Conservation (phyloP, 208 protist species). For the Vickermania spadyakhi region DNA sequence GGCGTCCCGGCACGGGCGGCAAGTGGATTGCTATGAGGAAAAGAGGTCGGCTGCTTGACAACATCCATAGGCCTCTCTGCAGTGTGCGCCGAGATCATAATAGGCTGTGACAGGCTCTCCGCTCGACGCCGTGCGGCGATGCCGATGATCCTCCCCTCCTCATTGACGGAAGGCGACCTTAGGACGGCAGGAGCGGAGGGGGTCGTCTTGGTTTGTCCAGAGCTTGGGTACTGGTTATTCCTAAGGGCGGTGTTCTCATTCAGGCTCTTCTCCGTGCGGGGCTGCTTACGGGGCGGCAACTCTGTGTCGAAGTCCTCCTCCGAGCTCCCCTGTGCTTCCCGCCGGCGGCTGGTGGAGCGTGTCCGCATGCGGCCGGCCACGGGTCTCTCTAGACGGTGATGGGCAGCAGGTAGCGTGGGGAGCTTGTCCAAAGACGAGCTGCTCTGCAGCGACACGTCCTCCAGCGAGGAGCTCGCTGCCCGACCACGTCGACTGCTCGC, state of each 20-base stretch:
- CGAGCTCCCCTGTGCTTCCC: background rate
- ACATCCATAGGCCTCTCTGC: slow-evolving; percentile 53
- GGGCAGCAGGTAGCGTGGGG: no score
- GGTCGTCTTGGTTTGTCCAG: slow-evolving; percentile 9
- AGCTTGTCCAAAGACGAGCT: no score
- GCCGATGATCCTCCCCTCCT: slow-evolving; percentile 51
- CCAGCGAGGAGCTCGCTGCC: background rate
- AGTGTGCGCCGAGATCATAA: slow-evolving; percentile 57
- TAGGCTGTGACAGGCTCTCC: slow-evolving; percentile 33
- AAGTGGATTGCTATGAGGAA: slow-evolving; percentile 58
- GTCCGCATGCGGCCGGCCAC: slow-evolving; percentile 5
- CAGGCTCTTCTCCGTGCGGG: slow-evolving; percentile 22
- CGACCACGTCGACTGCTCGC: background rate
- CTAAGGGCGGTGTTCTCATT: slow-evolving; percentile 5
- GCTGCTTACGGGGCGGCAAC: background rate
- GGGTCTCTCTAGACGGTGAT: no score
- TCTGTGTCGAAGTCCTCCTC: background rate
- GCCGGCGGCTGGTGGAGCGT: slow-evolving; percentile 1
- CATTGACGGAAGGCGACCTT: no score
- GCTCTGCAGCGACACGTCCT: no score
- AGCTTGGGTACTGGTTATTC: slow-evolving; percentile 4
- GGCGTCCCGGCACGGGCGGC: background rate
- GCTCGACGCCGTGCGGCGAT: slow-evolving; percentile 61
- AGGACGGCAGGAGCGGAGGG: no score
- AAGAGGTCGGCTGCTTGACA: slow-evolving; percentile 24